Evolutionary conservation across 2,329 filamentous ascomycete species (phyloP).

Genomic region (Cordyceps fumosorosea): DNA sequence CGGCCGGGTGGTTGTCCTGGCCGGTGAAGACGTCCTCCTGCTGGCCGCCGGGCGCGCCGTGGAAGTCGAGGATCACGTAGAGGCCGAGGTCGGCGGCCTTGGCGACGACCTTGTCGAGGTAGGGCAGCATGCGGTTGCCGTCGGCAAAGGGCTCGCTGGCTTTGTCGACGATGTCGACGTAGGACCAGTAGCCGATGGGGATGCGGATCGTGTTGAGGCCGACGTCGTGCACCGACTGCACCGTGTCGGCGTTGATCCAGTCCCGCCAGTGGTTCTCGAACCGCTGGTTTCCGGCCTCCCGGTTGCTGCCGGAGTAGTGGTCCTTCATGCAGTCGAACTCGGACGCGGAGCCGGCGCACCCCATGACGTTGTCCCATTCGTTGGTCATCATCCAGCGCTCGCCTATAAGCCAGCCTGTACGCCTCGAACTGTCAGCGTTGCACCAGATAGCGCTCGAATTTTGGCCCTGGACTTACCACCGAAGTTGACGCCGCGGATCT

Average conservation of each 20-base stretch:
- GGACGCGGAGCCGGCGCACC: slow-evolving; percentile 35
- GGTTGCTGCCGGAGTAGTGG: slow-evolving; percentile 18
- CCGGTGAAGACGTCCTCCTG: slow-evolving; percentile 38
- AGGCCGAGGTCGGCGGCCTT: slow-evolving; percentile 27
- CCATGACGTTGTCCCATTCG: slow-evolving; percentile 38
- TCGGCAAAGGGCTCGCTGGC: slow-evolving; percentile 42
- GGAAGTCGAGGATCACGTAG: slow-evolving; percentile 27
- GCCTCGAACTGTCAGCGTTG: not conserved
- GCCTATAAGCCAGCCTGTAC: slow-evolving; percentile 30
- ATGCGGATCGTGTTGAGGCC: slow-evolving; percentile 48
- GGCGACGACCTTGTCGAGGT: slow-evolving; percentile 25
- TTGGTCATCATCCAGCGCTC: slow-evolving; percentile 45
- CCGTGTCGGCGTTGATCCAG: slow-evolving; percentile 19
- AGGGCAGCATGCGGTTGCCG: slow-evolving; percentile 22
- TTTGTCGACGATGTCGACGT: slow-evolving; percentile 39
- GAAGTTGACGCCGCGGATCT: slow-evolving; percentile 49
- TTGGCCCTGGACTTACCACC: slow-evolving; percentile 28
- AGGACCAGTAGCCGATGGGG: slow-evolving; percentile 48
- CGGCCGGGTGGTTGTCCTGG: slow-evolving; percentile 27
- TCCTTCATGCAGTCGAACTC: slow-evolving; percentile 47
- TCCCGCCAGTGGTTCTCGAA: slow-evolving; percentile 43
- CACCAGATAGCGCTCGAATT: too few species aligned
- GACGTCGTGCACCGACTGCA: slow-evolving; percentile 38
- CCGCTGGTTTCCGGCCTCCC: slow-evolving; percentile 34
- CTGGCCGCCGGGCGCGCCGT: slow-evolving; percentile 44